Base-by-base conservation (phyloP, 2,329 filamentous ascomycete genomes). In the Sporothrix mexicana region DNA sequence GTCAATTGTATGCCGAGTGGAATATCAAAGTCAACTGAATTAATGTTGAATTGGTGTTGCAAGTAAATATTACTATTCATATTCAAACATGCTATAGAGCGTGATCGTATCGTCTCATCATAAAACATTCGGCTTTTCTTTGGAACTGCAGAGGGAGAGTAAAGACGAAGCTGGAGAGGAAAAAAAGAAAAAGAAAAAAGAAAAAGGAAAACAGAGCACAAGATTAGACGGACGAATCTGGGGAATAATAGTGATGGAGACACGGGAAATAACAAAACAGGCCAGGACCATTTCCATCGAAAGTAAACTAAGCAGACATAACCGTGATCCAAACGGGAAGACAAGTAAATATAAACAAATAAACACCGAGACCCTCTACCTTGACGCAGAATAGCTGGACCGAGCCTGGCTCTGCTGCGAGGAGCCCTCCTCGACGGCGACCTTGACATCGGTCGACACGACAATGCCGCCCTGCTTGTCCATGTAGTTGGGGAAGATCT, bases 401-500 rank as follows among this genome's bases (percentile, higher is more conserved):
- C 53, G 53, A 9, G 25, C 36, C 25, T 71, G 61, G 25, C 64
- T 68, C 15, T 36, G 62, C 4, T 67, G 45, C 15, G 69, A 66
- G 45, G 69, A 66, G 45, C 59, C 15, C 45, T 71, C 49, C 57
- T 71, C 69, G 2, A 71, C 59, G 25, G 57, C 69, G 3, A 71
- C 59, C 59, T 71, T 71, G 45, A 71, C 57, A 15, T 71, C 69
- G 0, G 57, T 64, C 25, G 69, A 71, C 17, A 71, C 69, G 41
- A 71, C 45, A 25, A 71, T 71, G 45, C 69, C 69, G 57, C 69
- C 69, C 17, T 41, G 47, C 57, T 55, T 64, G 47, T 66, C 69
- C 17, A 64, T 55, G 59, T 71, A 71, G 59, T 71, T 64, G 57
- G 69, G 69, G 47, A 71, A 64, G n/a, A 71, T 71, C 25, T 71